Evolutionary conservation across 2,329 filamentous ascomycete genomes (phyloP).

Genomic region (Hypoxylon sp.): DNA sequence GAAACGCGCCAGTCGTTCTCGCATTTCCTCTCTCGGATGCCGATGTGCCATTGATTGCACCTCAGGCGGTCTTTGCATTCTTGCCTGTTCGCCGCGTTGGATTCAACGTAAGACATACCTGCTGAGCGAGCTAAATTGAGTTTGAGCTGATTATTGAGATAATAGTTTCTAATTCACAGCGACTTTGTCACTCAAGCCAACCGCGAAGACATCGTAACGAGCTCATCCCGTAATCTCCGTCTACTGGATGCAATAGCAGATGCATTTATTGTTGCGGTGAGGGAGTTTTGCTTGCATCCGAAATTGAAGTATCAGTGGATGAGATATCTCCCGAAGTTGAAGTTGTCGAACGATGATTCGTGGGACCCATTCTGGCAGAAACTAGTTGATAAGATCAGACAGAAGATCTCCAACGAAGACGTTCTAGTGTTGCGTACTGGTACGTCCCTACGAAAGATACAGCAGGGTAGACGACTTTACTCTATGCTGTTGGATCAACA

Average conservation of each 20-base stretch:
- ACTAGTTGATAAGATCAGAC: constrained; percentile 27
- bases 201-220: constrained; percentile 59
- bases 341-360: constrained; percentile 37
- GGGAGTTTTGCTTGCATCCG: constrained; percentile 58
- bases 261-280: constrained; percentile 58
- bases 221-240: constrained; percentile 58
- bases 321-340: constrained; percentile 59
- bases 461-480: neutral
- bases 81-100: constrained; percentile 60
- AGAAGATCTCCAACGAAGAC: neutral
- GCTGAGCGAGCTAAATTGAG: neutral
- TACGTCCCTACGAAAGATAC: neutral
- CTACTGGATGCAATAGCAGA: constrained; percentile 57
- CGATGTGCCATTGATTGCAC: constrained; percentile 55
- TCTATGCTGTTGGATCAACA: constrained; percentile 29
- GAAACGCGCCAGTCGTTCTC: constrained; percentile 58
- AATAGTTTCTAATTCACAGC: constrained; percentile 64
- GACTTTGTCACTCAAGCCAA: constrained; percentile 65
- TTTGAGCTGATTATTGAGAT: neutral
- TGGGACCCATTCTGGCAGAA: constrained; percentile 18
- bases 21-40: constrained; percentile 61
- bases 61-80: constrained; percentile 63
- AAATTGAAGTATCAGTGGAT: constrained; percentile 62
- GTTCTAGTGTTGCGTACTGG: constrained; percentile 5
- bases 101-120: constrained; percentile 57